Evolutionary conservation across 257 asterid genomes (phyloP), one percentile per base, ranked within the genome.

Genomic region (Solanum pinnatisectum): DNA sequence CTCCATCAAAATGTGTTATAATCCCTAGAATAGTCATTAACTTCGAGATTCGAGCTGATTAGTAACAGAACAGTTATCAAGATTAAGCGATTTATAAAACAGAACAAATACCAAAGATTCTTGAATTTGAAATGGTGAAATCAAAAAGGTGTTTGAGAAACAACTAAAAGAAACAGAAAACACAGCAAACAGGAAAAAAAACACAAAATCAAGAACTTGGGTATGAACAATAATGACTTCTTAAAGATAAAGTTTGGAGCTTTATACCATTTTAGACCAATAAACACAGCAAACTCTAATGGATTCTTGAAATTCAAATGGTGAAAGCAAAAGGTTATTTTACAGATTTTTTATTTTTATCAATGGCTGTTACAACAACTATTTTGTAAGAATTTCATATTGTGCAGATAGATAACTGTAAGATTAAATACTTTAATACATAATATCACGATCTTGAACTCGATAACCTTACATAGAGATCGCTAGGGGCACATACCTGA

Each of bases 1-100:
- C 92, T 25, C 79, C 94, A 49, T 91, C 95, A 86, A 87, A 91
- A 83, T 95, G 96, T 2, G 98, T 89, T 42, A 94, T 91, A 37
- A 94, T 85, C 27, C 98, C 97, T 12, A 94, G 93, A 84, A 92
- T 90, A 6, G 94, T 91, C 90, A 95, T 93, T 89, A 94, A 94
- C 81, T 93, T 89, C 3, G 97, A 97, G 39, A 94, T 90, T 68
- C 96, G 88, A 15, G 97, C 44, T 1, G 40, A 37, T 37, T 37
- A 37, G 40, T 37, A 84, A 89, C 88, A 46, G 95, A 82, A 89
- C 91, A 93, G 81, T 93, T 97, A 72, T 94, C 40, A 37, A 93
- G 91, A 87, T 92, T 94, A 60, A 94, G 76, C 20, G 92, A 93
- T 70, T 14, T 15, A 70, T 9, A 70, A 32, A 70, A 9, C 1